Evolutionary conservation across 2,329 filamentous ascomycete genomes (phyloP).

Genomic region (Xylaria sp.): DNA sequence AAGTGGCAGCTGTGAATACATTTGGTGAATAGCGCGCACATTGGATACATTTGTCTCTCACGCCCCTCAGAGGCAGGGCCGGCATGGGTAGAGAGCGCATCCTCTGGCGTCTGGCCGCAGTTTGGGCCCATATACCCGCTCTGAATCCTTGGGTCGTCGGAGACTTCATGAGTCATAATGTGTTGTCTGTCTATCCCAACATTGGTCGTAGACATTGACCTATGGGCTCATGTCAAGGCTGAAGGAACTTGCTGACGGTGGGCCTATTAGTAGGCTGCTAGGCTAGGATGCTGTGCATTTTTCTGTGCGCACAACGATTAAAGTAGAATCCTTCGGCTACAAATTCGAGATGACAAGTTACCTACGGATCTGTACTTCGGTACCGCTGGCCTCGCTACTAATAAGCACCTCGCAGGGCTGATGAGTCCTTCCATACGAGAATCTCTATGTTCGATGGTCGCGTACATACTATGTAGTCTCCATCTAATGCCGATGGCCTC

Average conservation of each 20-base stretch:
- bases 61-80: conserved; percentile 4
- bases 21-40: neutral
- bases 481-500: conserved; percentile 12
- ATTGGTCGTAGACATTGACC: conserved; percentile 14
- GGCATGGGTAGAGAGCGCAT: conserved; percentile 2
- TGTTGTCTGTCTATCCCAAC: conserved; percentile 17
- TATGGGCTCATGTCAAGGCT: conserved; percentile 3
- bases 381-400: conserved; percentile 6
- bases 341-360: neutral
- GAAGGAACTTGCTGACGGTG: conserved; percentile 3
- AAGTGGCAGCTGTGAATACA: neutral
- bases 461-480: conserved; percentile 12
- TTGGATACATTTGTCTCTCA: neutral
- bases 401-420: conserved; percentile 19
- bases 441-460: conserved; percentile 15
- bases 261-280: conserved; percentile 4
- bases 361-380: neutral
- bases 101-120: conserved; percentile 7
- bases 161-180: conserved; percentile 24
- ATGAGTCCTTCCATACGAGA: conserved; percentile 12
- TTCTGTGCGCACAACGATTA: conserved; percentile 6
- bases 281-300: conserved; percentile 8
- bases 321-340: conserved; percentile 11
- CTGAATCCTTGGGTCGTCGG: conserved; percentile 9
- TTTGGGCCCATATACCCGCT: conserved; percentile 19